Base-by-base conservation (phyloP, 2,329 filamentous ascomycete genomes). In the Curvularia lunata region DNA sequence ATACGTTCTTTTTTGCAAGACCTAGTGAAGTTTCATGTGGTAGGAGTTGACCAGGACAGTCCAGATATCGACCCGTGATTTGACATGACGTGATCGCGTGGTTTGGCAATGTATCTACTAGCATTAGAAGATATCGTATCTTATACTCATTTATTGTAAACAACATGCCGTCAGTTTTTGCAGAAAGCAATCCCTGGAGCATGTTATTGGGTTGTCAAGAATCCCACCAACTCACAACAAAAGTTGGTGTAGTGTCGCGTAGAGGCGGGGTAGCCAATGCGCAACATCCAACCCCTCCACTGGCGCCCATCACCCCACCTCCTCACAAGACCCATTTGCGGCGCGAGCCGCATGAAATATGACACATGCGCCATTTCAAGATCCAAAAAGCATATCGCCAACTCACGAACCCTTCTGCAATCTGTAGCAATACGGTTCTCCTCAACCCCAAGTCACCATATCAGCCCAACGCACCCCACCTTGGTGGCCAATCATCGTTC, bases 401-500 rank as follows among this genome's bases (percentile, higher is more conserved):
- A 52, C 68, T 65, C 68, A 70, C 62, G 65, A 65, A 34, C 49
- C 52, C n/a, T 38, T 19, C 19, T 46, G 41, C 30, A 23, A 30
- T 38, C 46, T 51, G 56, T 63, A 57, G 60, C 21, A 38, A 63
- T 72, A 68, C 70, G 69, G 70, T 69, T 64, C 68, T 60, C 52
- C 64, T 47, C 32, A 54, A 54, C 54, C 48, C 61, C 63, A 56
- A 67, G 65, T 67, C 71, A 69, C 54, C 72, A 62, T 74, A 68
- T 75, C 59, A 69, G 56, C 47, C 56, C 55, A 54, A 51, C 52
- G 18, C 49, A 58, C 69, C 68, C 72, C 70, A 71, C 68, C 48
- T 34, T 12, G 34, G 8, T 40, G 50, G 43, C 73, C 73, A 75
- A 76, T 76, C 65, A 74, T 59, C 51, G 49, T 25, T 38, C 69